phyloP scores from a whole-genome alignment of 2,329 filamentous ascomycete species.

The Calonectria montana region DNA sequence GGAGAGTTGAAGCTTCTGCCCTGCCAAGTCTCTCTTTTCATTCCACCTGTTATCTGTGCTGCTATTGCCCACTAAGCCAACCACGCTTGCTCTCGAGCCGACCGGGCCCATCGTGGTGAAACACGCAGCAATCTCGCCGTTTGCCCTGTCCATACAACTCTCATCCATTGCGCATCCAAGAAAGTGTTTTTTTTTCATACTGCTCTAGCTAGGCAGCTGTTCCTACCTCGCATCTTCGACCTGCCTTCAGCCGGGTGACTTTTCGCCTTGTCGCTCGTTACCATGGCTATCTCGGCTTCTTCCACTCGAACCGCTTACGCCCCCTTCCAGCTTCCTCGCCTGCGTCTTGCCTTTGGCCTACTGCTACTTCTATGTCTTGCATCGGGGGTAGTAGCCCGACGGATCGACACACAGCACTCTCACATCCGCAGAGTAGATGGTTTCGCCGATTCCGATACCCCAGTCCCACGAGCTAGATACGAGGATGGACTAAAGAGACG shows the following conservation, averaged over 20 bases:
- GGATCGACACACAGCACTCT: constrained; percentile 26
- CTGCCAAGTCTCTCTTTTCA: constrained; percentile 13
- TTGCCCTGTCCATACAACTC: constrained; percentile 25
- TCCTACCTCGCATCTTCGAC: background rate
- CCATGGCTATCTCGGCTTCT: constrained; percentile 30
- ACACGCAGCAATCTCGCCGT: constrained; percentile 37
- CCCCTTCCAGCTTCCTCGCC: constrained; percentile 20
- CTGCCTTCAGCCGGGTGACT: constrained; percentile 20
- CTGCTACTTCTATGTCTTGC: constrained; percentile 40
- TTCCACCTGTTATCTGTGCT: constrained; percentile 12
- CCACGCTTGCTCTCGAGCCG: constrained; percentile 23
- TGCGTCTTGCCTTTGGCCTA: constrained; percentile 27
- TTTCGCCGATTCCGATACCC: background rate
- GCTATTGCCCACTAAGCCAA: constrained; percentile 22
- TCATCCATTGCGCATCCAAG: background rate
- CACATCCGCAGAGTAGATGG: background rate
- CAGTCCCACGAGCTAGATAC: background rate
- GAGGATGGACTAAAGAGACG: constrained; percentile 22
- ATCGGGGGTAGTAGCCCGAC: constrained; percentile 31
- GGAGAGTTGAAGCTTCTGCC: background rate
- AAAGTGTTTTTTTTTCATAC: background rate
- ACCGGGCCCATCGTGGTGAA: constrained; percentile 40
- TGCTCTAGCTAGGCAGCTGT: background rate
- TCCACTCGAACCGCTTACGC: constrained; percentile 1
- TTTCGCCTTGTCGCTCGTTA: constrained; percentile 33